These are phyloP conservation scores for Candida frijolesensis DNA, from an alignment of 1,139 yeast genomes.

Conservation along the genomic window DNA sequence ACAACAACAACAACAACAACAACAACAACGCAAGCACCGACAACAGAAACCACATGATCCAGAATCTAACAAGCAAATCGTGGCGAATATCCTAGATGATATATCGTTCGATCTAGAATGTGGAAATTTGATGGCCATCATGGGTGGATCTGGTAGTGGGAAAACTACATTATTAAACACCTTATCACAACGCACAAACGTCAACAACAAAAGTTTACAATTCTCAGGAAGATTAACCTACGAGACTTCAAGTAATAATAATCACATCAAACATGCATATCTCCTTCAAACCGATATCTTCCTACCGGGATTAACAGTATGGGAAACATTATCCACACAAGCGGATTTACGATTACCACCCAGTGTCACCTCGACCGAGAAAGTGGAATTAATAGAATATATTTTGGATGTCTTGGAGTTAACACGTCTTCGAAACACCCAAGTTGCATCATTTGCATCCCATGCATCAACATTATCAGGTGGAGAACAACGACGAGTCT, in stretches of 20 bases:
- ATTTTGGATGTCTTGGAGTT: slow-evolving; percentile 63
- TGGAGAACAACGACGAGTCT: slow-evolving; percentile 79
- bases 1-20: slow-evolving; percentile 10
- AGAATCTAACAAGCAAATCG: not conserved
- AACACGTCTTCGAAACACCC: slow-evolving; percentile 58
- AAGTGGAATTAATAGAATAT: slow-evolving; percentile 55
- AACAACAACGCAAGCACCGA: slow-evolving; percentile 11
- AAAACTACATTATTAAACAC: slow-evolving; percentile 80
- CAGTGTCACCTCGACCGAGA: slow-evolving; percentile 38
- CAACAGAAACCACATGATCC: slow-evolving; percentile 2
- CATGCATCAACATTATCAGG: slow-evolving; percentile 66
- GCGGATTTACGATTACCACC: slow-evolving; percentile 67
- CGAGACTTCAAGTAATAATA: slow-evolving; percentile 10
- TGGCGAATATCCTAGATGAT: slow-evolving; percentile 33
- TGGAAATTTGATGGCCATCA: slow-evolving; percentile 64
- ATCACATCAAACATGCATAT: slow-evolving; percentile 56
- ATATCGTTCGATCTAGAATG: slow-evolving; percentile 57
- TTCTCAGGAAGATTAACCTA: slow-evolving; percentile 36
- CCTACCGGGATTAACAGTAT: slow-evolving; percentile 69
- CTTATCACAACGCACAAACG: slow-evolving; percentile 61
- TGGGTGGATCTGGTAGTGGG: slow-evolving; percentile 89
- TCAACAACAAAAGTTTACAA: slow-evolving; percentile 29
- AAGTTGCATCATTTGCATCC: slow-evolving; percentile 49
- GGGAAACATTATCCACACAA: slow-evolving; percentile 68
- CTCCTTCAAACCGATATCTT: slow-evolving; percentile 78